Conservation (phyloP, 2,329 filamentous ascomycete species). For the Teratosphaeria pseudoeucalypti region DNA sequence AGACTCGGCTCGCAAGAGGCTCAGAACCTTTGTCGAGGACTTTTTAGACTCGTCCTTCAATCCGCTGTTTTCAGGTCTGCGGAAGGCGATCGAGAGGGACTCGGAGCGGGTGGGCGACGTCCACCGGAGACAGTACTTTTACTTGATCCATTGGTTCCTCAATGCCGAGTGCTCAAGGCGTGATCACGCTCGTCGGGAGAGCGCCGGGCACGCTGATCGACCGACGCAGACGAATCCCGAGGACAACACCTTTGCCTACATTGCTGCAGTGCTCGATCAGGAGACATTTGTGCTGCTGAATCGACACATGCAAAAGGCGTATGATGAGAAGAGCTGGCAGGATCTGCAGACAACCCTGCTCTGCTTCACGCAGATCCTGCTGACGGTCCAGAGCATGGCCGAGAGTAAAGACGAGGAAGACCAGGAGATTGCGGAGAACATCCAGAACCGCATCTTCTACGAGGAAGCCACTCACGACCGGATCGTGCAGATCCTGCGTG, state of each 20-base stretch:
- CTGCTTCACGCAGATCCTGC: slow-evolving; percentile 79
- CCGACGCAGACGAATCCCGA: slow-evolving; percentile 36
- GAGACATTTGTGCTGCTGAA: slow-evolving; percentile 89
- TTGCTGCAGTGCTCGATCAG: slow-evolving; percentile 84
- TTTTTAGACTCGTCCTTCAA: slow-evolving; percentile 96
- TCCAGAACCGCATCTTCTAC: slow-evolving; percentile 94
- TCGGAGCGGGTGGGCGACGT: slow-evolving; percentile 67
- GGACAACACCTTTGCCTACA: slow-evolving; percentile 69
- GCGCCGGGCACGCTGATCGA: slow-evolving; percentile 21
- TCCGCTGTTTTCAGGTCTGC: slow-evolving; percentile 68
- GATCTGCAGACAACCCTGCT: slow-evolving; percentile 81
- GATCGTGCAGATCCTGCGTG: slow-evolving; percentile 66
- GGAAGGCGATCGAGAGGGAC: slow-evolving; percentile 84
- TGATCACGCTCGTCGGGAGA: slow-evolving; percentile 35
- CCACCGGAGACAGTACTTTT: slow-evolving; percentile 81
- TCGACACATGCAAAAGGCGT: slow-evolving; percentile 64
- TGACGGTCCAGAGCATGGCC: slow-evolving; percentile 88
- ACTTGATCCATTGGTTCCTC: slow-evolving; percentile 85
- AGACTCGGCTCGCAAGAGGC: slow-evolving; percentile 59
- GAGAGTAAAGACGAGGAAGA: slow-evolving; percentile 80
- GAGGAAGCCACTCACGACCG: slow-evolving; percentile 89
- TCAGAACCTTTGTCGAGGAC: slow-evolving; percentile 77
- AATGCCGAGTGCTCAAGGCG: slow-evolving; percentile 64
- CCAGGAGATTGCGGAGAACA: slow-evolving; percentile 95
- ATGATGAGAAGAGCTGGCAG: slow-evolving; percentile 77